Evolutionary conservation across 2,329 filamentous ascomycete genomes (phyloP), one percentile per base, ranked within the genome.

Genomic region (Neobulgaria alba): DNA sequence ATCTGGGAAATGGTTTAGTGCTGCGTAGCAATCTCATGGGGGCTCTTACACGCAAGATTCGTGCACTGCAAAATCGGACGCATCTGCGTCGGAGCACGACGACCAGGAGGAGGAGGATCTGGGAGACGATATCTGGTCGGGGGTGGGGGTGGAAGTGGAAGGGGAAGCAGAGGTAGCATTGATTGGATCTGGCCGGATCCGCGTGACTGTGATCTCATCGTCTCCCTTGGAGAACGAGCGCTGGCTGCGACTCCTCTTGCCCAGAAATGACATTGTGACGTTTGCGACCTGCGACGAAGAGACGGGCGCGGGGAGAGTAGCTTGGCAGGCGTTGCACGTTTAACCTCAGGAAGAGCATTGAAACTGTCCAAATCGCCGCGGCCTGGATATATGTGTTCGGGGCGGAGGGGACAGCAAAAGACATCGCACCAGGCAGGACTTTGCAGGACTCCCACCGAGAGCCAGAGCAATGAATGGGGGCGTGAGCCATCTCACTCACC

Each of bases 31-130:
- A 29, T 20, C 26, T 17, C 33, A 26, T 26, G 19, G 18, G 17
- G 19, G 16, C 34, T 34, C 50, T 48, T 53, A 54, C 54, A 54
- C 54, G 51, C 54, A 56, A 41, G 52, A 54, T 26, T 55, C 52
- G 31, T 53, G 44, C 9, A 53, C 35, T 7, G 43, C 52, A 42
- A 45, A 53, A 15, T 52, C 49, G 10, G 45, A 43, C 17, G 42
- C 34, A 19, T 45, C 37, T 18, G 41, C 26, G 14, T 45, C 40
- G 7, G 48, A 45, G 10, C 41, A 38, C 17, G 44, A 7, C 23
- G 23, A 26, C 23, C 23, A 26, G 7, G 23, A 7, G 23, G 23
- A 7, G 7, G 23, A 44, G 9, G 51, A 48, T 42, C 46, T 41
- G 7, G 39, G 33, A 5, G 51, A 49, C 9, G 33, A 12, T 35